phyloP scores from a whole-genome alignment of 2,329 filamentous ascomycete species.

The Moelleriella libera region DNA sequence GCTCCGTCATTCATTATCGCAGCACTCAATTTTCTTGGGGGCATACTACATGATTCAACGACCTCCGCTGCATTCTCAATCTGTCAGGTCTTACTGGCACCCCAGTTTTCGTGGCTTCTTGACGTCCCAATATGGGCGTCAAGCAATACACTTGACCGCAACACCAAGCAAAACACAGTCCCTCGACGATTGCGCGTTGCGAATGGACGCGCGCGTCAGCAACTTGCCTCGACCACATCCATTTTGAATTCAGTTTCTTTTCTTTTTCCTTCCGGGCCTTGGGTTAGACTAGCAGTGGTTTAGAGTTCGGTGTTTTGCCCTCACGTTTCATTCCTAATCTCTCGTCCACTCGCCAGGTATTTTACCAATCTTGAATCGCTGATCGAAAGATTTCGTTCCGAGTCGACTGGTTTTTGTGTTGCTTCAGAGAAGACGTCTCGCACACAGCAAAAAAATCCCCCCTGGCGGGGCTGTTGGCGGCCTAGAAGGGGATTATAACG shows the following conservation, averaged over 20 bases:
- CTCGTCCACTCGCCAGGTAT: no score
- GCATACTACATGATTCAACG: conserved; percentile 1
- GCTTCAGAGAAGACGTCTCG: not conserved
- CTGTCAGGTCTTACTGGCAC: conserved; percentile 1
- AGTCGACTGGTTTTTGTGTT: not conserved
- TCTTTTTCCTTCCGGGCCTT: conserved; percentile 10
- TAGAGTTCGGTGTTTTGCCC: not conserved
- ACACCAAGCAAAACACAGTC: conserved; percentile 2
- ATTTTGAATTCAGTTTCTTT: conserved; percentile 4
- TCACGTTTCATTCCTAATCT: not conserved
- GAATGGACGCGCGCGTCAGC: conserved; percentile 11
- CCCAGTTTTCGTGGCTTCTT: not conserved
- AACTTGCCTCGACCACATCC: not conserved
- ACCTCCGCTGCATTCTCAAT: conserved; percentile 2
- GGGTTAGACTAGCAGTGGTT: not conserved
- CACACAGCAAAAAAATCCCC: not conserved
- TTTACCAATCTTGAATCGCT: not conserved
- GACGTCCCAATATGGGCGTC: conserved; percentile 8
- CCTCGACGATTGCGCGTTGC: conserved; percentile 7
- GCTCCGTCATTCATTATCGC: conserved; percentile 1
- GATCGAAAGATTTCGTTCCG: not conserved
- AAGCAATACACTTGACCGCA: conserved; percentile 7
- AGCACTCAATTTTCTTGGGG: not conserved
- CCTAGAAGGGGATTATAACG: no score
- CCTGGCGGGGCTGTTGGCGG: no score